Base-by-base conservation (phyloP, 441 rosid species). In the Pelargonium cotyledonis region DNA sequence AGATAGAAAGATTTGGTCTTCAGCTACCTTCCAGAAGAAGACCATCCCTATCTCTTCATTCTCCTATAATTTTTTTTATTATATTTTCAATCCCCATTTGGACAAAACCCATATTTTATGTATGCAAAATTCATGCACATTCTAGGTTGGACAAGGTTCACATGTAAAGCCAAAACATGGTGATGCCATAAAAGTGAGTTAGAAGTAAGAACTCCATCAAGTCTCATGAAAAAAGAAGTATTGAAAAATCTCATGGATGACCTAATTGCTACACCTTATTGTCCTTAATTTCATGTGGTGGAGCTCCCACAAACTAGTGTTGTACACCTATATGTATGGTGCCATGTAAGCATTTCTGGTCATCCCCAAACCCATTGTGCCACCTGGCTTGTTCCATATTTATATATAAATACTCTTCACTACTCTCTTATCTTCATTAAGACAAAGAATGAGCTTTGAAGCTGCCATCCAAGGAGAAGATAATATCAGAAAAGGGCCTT, bases 401-500 rank as follows among this genome's bases (percentile, higher is more conserved):
- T 53, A 15, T 53, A 51, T 51, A 53, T 53, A 53, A 15, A 21
- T 18, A 4, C 19, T 53, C 60, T 53, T 53, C 21, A 53, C 18
- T 53, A 3, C 21, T 53, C 60, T 53, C 60, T 15, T 16, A 8
- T n/a, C 18, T 15, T 15, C 60, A 53, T 18, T 15, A 16, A 53
- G 60, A 53, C n/a, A 53, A 53, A 53, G 8, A 53, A 53, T 53
- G 60, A 53, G 18, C 19, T 53, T 53, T 53, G 60, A 61, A 75
- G 76, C 21, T 40, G 58, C 71, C 49, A 60, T 68, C 79, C 80
- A 71, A 71, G 80, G 72, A 41, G 81, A 83, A 38, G 79, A 68
- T n/a, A 49, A 47, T 47, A 11, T 79, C 75, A 78, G 80, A 3
- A 85, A 79, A 79, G 94, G 94, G 57, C 80, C 86, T 61, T 89